phyloP scores from a whole-genome alignment of 2,329 filamentous ascomycete genomes.

The Neodidymelliopsis sp. region DNA sequence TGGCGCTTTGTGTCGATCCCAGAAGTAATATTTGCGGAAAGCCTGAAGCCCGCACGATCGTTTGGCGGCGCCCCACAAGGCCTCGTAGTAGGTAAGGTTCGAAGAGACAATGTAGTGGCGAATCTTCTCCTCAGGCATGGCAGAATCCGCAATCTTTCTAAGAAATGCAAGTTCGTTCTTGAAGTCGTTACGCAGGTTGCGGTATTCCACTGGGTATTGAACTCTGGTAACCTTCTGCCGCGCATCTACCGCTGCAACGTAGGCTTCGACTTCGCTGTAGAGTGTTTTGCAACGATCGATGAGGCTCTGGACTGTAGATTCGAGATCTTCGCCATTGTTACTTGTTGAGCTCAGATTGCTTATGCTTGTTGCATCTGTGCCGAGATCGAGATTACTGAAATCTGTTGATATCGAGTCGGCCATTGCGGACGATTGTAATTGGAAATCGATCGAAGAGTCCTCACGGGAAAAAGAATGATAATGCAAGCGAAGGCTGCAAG shows the following conservation, averaged over 20 bases:
- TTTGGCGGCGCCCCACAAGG: constrained; percentile 70
- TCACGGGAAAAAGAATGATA: background rate
- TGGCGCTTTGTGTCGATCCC: constrained; percentile 31
- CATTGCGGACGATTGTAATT: constrained; percentile 15
- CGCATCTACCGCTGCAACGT: constrained; percentile 44
- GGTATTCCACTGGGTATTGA: constrained; percentile 48
- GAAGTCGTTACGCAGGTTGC: constrained; percentile 44
- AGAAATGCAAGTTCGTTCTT: constrained; percentile 46
- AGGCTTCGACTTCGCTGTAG: constrained; percentile 52
- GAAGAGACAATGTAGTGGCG: constrained; percentile 69
- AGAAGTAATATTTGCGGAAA: constrained; percentile 55
- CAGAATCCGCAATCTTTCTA: constrained; percentile 33
- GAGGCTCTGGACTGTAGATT: constrained; percentile 41
- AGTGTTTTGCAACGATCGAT: constrained; percentile 49
- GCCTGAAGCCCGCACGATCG: constrained; percentile 62
- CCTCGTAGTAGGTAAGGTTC: constrained; percentile 70
- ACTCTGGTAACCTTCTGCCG: constrained; percentile 43
- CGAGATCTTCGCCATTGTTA: constrained; percentile 23
- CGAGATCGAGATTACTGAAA: constrained; percentile 22
- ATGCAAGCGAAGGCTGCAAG: background rate
- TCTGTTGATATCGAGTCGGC: constrained; percentile 21
- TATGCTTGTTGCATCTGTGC: constrained; percentile 7
- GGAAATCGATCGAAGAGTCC: background rate
- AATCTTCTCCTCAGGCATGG: constrained; percentile 38
- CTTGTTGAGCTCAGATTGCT: constrained; percentile 3